Percentiles rank a stretch among this genome's conserved stretches.
Evolutionary conservation across 345 rosid species (phyloP).

Genomic region (Dimocarpus longan): DNA sequence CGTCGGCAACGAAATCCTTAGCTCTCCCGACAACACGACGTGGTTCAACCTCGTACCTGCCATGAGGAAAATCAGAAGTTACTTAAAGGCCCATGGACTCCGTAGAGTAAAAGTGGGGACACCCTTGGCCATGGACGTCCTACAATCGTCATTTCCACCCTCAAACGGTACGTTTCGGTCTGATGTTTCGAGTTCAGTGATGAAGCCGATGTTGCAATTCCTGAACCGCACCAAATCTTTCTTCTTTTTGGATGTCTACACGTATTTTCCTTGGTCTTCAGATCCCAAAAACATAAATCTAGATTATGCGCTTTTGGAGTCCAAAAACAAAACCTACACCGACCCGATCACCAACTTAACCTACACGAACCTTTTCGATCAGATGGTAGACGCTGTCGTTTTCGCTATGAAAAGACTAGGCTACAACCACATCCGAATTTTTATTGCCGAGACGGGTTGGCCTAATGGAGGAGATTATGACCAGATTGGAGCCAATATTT

Average conservation of each 20-base stretch:
- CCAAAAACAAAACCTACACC: constrained; percentile 52
- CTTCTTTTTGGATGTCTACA: constrained; percentile 77
- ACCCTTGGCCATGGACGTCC: constrained; percentile 66
- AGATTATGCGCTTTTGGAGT: constrained; percentile 63
- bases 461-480: constrained; percentile 88
- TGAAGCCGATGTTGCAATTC: constrained; percentile 81
- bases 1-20: constrained; percentile 84
- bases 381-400: constrained; percentile 75
- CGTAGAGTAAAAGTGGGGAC: constrained; percentile 81
- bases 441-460: constrained; percentile 98
- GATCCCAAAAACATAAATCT: constrained; percentile 60
- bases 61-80: constrained; percentile 65
- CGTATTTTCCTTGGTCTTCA: constrained; percentile 76
- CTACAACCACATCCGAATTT: constrained; percentile 67
- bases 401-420: constrained; percentile 86
- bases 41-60: constrained; percentile 76
- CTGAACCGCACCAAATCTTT: constrained; percentile 88
- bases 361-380: constrained; percentile 87
- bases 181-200: constrained; percentile 56
- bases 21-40: constrained; percentile 37
- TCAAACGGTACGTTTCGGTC: constrained; percentile 78
- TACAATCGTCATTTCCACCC: constrained; percentile 76
- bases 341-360: constrained; percentile 69
- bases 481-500: constrained; percentile 82
- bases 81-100: constrained; percentile 46